Evolutionary conservation across 2,329 filamentous ascomycete genomes (phyloP), one percentile per base, ranked within the genome.

Genomic region (Septoria linicola): DNA sequence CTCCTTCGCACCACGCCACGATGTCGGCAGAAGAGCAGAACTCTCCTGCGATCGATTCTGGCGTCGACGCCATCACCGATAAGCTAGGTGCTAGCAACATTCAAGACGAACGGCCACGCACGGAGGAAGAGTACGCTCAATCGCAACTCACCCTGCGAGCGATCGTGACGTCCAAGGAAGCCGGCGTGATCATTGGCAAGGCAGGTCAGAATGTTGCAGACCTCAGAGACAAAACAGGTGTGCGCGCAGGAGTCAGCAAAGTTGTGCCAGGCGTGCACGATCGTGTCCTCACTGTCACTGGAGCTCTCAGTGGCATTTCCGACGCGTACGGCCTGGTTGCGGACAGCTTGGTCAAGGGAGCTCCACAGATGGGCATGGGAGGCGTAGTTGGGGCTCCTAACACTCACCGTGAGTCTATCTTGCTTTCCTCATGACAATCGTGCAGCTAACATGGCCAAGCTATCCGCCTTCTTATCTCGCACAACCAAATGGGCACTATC

Each of bases 401-500:
- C 66, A 96, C 92, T 63, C 93, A 97, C 72, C 89, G 93, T 99
- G 85, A 74, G 89, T 30, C 34, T 23, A n/a, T 19, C 13, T n/a
- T 11, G 17, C n/a, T 37, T 42, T 32, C 47, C 39, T 45, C 46
- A 47, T 65, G 63, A 60, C 63, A 41, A 8, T 3, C 16, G 49
- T 11, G 34, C 41, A 46, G 57, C 57, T 65, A 41, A 62, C 53
- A 23, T 4, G 10, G 17, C 55, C 17, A 62, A 99, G 93, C 93
- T 55, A 88, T 99, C 72, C 96, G 96, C 69, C 85, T 99, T 25
- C 85, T 99, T 70, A 97, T 99, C 72, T 99, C 93, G 27, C 92
- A 99, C 78, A 97, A 97, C 72, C 93, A 99, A 75, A 99, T 99
- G 93, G 93, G 93, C 57, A 99, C 93, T 66, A 96, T 99, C 75